Base-by-base conservation (phyloP, 495 filamentous ascomycete genomes). In the Penicillium psychrofluorescens region DNA sequence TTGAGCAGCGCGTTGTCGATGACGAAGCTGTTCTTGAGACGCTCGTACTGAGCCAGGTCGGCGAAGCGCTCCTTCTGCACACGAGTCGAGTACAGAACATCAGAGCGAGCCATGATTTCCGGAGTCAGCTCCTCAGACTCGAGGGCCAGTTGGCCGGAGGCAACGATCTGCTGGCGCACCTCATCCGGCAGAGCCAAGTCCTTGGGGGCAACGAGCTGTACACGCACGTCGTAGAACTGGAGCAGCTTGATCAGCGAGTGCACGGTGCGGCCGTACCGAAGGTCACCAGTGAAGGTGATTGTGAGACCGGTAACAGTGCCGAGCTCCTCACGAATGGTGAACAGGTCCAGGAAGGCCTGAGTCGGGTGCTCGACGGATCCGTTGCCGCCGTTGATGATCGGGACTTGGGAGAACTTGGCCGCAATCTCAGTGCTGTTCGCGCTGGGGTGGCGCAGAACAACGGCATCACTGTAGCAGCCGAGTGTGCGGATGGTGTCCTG, bases 341-440 rank as follows among this genome's bases (percentile, higher is more conserved):
- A 97, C 50, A 98, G 80, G 57, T 98, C 92, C n/a, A 96, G 76
- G 80, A 98, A 90, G 5, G 92, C 92, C 67, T 98, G 92, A 0
- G 94, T 97, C 4, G 92, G 92, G 65, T 98, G 92, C 70, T 98
- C 92, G 51, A 86, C 77, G 63, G 83, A 85, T 45, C 92, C 92
- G 60, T 97, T 98, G 38, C 92, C 92, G 51, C 88, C 92, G 59
- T 98, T 98, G 71, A 98, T 90, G 58, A 98, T 80, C 2, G 92
- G 92, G 1, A 95, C 87, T 22, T 80, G 79, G 33, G 86, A 88
- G 69, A 81, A 95, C 63, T 88, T 88, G 54, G 81, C 84, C 8
- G 92, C 94, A 32, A 81, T 76, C 30, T 83, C 80, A 14, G 86
- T 85, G 50, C 84, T 88, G 46, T 66, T 75, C 44, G 90, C 81